A percentile compares a stretch with the other conserved stretches of the same genome.
Evolutionary conservation across 2,329 filamentous ascomycete genomes (phyloP).

Genomic region (Cordyceps cateniannulata): DNA sequence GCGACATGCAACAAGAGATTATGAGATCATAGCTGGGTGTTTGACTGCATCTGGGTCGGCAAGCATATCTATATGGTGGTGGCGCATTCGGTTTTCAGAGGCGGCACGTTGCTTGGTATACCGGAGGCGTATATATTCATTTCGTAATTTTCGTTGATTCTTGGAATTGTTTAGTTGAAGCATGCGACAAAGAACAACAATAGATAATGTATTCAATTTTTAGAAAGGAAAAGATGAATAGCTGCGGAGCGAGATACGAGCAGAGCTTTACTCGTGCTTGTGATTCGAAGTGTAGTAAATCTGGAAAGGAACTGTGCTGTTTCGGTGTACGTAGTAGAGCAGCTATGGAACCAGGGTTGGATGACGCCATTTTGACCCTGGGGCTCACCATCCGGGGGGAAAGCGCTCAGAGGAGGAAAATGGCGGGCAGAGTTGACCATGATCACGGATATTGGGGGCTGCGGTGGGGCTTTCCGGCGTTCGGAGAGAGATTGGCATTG

Average conservation of each 20-base stretch:
- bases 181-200: not conserved
- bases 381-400: conserved; percentile 7
- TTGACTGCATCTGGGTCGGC: not conserved
- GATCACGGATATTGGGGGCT: not conserved
- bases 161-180: not conserved
- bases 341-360: conserved; percentile 2
- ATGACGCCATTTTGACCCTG: conserved; percentile 13
- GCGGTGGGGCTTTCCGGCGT: not conserved
- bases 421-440: not conserved
- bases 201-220: conserved; percentile 2
- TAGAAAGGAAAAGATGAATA: not conserved
- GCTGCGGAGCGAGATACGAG: too few species aligned
- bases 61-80: not conserved
- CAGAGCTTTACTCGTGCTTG: too few species aligned
- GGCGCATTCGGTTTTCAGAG: not conserved
- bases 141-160: not conserved
- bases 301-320: too few species aligned
- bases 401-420: conserved; percentile 3
- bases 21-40: not conserved
- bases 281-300: too few species aligned
- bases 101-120: not conserved
- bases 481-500: not conserved
- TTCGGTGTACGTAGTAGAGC: too few species aligned
- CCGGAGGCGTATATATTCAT: not conserved
- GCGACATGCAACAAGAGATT: not conserved